Conservation (phyloP, 2,329 filamentous ascomycete species). For the Neurospora crassa region DNA sequence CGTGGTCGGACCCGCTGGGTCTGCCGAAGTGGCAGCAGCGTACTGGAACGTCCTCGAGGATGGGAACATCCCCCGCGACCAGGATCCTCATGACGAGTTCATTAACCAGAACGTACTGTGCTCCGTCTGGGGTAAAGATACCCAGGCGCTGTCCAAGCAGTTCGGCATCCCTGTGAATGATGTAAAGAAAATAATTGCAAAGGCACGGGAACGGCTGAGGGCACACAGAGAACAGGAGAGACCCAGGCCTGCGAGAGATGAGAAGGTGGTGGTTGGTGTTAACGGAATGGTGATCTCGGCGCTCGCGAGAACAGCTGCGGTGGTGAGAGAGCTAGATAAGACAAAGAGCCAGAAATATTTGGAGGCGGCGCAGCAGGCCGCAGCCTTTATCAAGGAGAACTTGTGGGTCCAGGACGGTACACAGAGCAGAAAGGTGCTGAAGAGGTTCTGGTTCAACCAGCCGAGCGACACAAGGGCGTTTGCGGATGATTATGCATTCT, state of each 20-base stretch:
- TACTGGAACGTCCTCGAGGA: constrained; percentile 79
- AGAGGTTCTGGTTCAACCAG: constrained; percentile 60
- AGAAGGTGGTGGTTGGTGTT: constrained; percentile 80
- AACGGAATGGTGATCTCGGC: constrained; percentile 83
- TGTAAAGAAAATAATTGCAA: constrained; percentile 55
- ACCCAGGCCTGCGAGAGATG: constrained; percentile 68
- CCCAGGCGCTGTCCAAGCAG: constrained; percentile 61
- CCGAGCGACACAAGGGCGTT: constrained; percentile 62
- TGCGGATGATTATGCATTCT: constrained; percentile 89
- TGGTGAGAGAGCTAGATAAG: constrained; percentile 51
- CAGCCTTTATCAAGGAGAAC: constrained; percentile 59
- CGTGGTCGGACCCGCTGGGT: constrained; percentile 48
- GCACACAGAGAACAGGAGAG: constrained; percentile 66
- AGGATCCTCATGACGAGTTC: constrained; percentile 89
- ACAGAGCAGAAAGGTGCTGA: constrained; percentile 44
- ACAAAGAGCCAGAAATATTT: constrained; percentile 52
- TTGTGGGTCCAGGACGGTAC: constrained; percentile 58
- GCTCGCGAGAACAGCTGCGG: constrained; percentile 64
- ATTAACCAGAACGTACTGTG: constrained; percentile 86
- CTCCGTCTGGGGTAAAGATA: constrained; percentile 48
- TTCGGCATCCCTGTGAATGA: constrained; percentile 64
- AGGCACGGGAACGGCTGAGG: constrained; percentile 58
- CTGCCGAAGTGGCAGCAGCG: constrained; percentile 61
- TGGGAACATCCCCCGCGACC: constrained; percentile 73
- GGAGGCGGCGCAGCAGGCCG: constrained; percentile 56